Percentiles rank a stretch among this genome's conserved stretches.
Evolutionary conservation across 495 filamentous ascomycete species (phyloP).

Genomic region (Viridothelium virens): DNA sequence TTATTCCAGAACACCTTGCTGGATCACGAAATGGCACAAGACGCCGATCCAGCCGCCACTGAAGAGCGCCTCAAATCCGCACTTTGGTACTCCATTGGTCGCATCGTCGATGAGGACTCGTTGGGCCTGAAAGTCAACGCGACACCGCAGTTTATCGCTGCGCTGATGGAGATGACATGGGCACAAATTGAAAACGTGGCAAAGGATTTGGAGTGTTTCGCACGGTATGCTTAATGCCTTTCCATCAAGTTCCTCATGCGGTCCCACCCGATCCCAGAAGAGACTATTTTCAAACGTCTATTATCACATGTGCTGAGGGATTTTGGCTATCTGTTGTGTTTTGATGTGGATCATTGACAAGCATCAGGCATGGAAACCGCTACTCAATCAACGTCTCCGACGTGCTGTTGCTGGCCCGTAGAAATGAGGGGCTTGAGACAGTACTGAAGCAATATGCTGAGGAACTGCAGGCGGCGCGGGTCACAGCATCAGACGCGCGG

Average conservation of each 20-base stretch:
- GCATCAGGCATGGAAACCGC: slow-evolving; percentile 66
- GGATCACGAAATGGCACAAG: slow-evolving; percentile 6
- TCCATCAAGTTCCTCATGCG: not conserved
- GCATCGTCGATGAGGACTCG: slow-evolving; percentile 82
- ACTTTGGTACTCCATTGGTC: slow-evolving; percentile 85
- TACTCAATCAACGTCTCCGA: slow-evolving; percentile 74
- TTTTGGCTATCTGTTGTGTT: no score
- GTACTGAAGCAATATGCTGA: slow-evolving; percentile 29
- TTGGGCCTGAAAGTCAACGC: slow-evolving; percentile 70
- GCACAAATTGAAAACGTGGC: slow-evolving; percentile 65
- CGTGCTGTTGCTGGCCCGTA: slow-evolving; percentile 74
- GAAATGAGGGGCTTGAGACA: slow-evolving; percentile 68
- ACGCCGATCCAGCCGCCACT: not conserved
- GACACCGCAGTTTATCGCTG: slow-evolving; percentile 91
- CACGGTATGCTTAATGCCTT: slow-evolving; percentile 38
- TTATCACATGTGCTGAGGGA: no score
- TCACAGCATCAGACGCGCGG: not conserved
- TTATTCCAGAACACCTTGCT: not conserved
- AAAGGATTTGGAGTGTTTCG: slow-evolving; percentile 48
- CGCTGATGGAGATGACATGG: slow-evolving; percentile 86
- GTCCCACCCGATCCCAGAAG: no score
- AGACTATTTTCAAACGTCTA: no score
- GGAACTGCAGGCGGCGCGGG: slow-evolving; percentile 21
- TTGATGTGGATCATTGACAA: not conserved
- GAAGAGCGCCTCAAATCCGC: slow-evolving; percentile 78